Evolutionary conservation across 2,329 filamentous ascomycete species (phyloP).

Genomic region (Phoma sp.): DNA sequence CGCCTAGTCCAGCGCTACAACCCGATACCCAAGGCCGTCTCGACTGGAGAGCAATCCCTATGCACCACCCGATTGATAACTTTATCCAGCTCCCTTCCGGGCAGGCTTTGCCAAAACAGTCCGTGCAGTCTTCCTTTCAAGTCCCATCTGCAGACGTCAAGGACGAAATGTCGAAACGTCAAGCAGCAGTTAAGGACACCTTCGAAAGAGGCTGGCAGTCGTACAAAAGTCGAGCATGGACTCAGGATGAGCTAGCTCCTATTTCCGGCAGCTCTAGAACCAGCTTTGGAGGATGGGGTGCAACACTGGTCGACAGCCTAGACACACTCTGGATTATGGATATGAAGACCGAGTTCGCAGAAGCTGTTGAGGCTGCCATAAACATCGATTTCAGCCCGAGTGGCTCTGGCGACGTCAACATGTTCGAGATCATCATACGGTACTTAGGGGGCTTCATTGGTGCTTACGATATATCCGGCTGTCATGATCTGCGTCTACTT

Average conservation of each 20-base stretch:
- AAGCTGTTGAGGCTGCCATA: slow-evolving; percentile 52
- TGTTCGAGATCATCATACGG: slow-evolving; percentile 67
- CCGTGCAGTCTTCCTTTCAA: slow-evolving; percentile 15
- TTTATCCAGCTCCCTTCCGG: slow-evolving; percentile 16
- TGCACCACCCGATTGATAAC: slow-evolving; percentile 15
- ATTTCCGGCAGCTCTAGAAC: slow-evolving; percentile 48
- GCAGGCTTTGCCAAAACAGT: slow-evolving; percentile 1
- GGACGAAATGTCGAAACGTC: slow-evolving; percentile 50
- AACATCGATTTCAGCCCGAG: slow-evolving; percentile 52
- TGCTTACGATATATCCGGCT: slow-evolving; percentile 83
- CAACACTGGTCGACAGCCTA: slow-evolving; percentile 54
- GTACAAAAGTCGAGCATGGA: slow-evolving; percentile 60
- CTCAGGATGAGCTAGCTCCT: slow-evolving; percentile 56
- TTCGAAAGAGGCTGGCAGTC: slow-evolving; percentile 53
- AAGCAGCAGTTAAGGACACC: slow-evolving; percentile 40
- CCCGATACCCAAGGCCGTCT: slow-evolving; percentile 23
- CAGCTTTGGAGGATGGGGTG: slow-evolving; percentile 56
- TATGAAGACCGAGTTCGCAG: slow-evolving; percentile 53
- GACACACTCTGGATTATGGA: slow-evolving; percentile 58
- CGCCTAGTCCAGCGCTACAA: slow-evolving; percentile 16
- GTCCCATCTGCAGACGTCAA: slow-evolving; percentile 1
- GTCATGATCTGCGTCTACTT: slow-evolving; percentile 69
- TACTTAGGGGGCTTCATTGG: slow-evolving; percentile 86
- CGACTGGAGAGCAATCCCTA: slow-evolving; percentile 23
- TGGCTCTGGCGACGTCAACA: slow-evolving; percentile 51